Conservation (phyloP, 1,284 basidiomycete genomes). For the Mixia osmundae region DNA sequence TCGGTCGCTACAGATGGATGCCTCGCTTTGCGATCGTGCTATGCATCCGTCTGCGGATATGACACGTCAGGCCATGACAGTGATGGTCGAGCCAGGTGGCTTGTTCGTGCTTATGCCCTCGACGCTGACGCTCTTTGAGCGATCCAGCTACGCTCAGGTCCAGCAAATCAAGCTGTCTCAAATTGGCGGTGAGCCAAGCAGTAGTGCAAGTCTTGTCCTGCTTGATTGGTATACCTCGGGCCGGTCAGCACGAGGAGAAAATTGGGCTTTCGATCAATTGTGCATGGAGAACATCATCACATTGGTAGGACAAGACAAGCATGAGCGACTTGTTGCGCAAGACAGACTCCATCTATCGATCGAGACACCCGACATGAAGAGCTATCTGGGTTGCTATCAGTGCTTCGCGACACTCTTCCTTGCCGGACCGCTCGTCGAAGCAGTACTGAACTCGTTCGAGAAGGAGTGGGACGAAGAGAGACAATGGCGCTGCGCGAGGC, state of each 20-base stretch:
- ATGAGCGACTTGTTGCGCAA: too few species aligned
- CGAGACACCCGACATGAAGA: constrained; percentile 28
- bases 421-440: constrained; percentile 35
- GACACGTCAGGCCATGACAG: constrained; percentile 34
- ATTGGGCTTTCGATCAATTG: constrained; percentile 71
- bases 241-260: constrained; percentile 43
- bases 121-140: constrained; percentile 69
- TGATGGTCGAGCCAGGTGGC: constrained; percentile 30
- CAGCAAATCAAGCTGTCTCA: constrained; percentile 42
- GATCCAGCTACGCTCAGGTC: constrained; percentile 53
- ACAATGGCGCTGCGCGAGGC: constrained; percentile 32
- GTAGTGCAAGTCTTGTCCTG: constrained; percentile 28
- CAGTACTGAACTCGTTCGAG: constrained; percentile 28
- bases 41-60: constrained; percentile 18
- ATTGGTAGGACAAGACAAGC: constrained; percentile 31
- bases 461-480: constrained; percentile 33
- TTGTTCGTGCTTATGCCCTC: constrained; percentile 63
- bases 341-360: constrained; percentile 25
- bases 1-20: too few species aligned
- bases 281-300: constrained; percentile 62
- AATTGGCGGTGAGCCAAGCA: constrained; percentile 28
- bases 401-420: constrained; percentile 66
- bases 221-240: constrained; percentile 86
- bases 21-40: too few species aligned
- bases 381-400: constrained; percentile 45